Evolutionary conservation across 78 protist species (phyloP).

Genomic region (Monosiga brevicollis): DNA sequence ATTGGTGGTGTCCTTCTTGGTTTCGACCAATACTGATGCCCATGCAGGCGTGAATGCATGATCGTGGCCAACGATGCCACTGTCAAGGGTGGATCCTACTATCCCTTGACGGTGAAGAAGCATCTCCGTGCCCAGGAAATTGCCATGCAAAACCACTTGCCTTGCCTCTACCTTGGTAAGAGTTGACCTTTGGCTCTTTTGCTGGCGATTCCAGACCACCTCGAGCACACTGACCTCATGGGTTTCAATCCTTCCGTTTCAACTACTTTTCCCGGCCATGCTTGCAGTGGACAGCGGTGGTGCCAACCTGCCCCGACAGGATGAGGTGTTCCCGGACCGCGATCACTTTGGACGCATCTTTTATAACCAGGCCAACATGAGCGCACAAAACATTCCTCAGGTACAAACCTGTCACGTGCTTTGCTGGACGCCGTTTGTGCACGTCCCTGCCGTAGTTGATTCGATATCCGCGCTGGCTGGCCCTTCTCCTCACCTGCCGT

Average conservation of each 20-base stretch:
- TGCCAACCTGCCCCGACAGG: constrained; percentile 81
- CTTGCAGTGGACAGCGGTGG: constrained; percentile 82
- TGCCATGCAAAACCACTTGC: constrained; percentile 80
- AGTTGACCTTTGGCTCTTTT: neutral
- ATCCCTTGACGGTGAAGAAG: constrained; percentile 91
- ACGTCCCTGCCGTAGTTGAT: neutral
- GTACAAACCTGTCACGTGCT: neutral
- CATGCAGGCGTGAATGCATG: constrained; percentile 53
- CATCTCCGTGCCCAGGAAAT: constrained; percentile 80
- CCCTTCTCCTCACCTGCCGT: too few species aligned
- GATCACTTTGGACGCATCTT: constrained; percentile 95
- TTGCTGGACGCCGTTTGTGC: neutral
- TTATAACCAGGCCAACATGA: constrained; percentile 90
- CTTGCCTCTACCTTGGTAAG: constrained; percentile 82
- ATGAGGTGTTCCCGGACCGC: constrained; percentile 88
- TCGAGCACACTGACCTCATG: too few species aligned
- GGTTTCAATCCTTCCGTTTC: too few species aligned
- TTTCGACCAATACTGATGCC: too few species aligned
- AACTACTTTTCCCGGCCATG: too few species aligned
- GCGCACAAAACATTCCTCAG: constrained; percentile 77
- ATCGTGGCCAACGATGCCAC: constrained; percentile 96
- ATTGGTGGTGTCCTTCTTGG: neutral
- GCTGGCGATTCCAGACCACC: neutral
- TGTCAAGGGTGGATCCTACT: constrained; percentile 97
- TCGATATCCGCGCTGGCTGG: neutral